Evolutionary conservation across 805 yeast species (phyloP).

Genomic region (Yarrowia divulgata): DNA sequence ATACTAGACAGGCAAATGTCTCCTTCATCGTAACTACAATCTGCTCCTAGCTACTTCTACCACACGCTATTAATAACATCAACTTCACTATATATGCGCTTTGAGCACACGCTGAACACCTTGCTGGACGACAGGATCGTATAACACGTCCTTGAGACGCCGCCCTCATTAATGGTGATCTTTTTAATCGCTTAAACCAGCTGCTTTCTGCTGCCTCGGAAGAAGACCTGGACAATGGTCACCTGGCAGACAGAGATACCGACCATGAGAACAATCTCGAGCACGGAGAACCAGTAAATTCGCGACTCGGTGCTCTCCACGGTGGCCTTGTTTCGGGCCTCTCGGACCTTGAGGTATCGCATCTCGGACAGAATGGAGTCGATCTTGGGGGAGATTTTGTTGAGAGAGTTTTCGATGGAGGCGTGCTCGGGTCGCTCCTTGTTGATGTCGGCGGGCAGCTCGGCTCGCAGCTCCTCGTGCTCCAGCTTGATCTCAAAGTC

Average conservation of each 20-base stretch:
- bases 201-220: slow-evolving; percentile 51
- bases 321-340: slow-evolving; percentile 88
- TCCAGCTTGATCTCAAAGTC: slow-evolving; percentile 72
- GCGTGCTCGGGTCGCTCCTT: slow-evolving; percentile 44
- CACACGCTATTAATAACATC: slow-evolving; percentile 9
- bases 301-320: slow-evolving; percentile 81
- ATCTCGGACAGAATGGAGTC: slow-evolving; percentile 50
- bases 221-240: slow-evolving; percentile 80
- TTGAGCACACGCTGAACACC: background rate
- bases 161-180: background rate
- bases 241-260: slow-evolving; percentile 81
- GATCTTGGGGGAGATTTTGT: slow-evolving; percentile 48
- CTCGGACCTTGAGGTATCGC: slow-evolving; percentile 88
- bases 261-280: slow-evolving; percentile 75
- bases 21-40: too few species aligned
- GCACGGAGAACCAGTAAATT: slow-evolving; percentile 75
- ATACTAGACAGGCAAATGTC: too few species aligned
- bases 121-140: background rate
- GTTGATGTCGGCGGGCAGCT: slow-evolving; percentile 58
- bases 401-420: slow-evolving; percentile 48
- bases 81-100: slow-evolving; percentile 13
- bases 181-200: slow-evolving; percentile 11
- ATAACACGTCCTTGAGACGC: background rate
- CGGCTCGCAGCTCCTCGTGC: slow-evolving; percentile 61
- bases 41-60: too few species aligned